phyloP scores from a whole-genome alignment of 1,139 yeast species.

The Yamadazyma dendronema region DNA sequence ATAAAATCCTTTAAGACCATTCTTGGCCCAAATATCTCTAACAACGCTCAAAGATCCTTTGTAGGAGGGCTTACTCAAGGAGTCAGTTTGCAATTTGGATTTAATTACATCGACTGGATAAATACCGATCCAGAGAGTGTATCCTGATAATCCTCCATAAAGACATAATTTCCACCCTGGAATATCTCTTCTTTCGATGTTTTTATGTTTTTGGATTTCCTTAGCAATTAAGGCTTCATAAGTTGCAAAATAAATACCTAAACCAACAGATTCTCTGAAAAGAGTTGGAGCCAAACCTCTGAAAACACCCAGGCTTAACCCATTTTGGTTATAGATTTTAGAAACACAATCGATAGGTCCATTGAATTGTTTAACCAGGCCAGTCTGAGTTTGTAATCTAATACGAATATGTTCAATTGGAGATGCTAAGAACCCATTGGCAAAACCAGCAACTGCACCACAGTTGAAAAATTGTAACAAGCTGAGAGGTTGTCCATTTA shows the following conservation, averaged over 20 bases:
- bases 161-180: slow-evolving; percentile 84
- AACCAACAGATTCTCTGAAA: slow-evolving; percentile 79
- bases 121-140: slow-evolving; percentile 74
- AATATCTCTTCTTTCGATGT: slow-evolving; percentile 57
- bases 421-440: slow-evolving; percentile 81
- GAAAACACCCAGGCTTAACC: slow-evolving; percentile 57
- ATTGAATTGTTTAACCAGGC: slow-evolving; percentile 42
- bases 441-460: slow-evolving; percentile 87
- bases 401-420: slow-evolving; percentile 95
- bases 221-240: slow-evolving; percentile 79
- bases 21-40: slow-evolving; percentile 46
- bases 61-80: slow-evolving; percentile 49
- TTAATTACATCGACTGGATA: slow-evolving; percentile 88
- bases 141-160: slow-evolving; percentile 85
- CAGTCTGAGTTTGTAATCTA: slow-evolving; percentile 80
- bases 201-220: slow-evolving; percentile 42
- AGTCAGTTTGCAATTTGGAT: slow-evolving; percentile 84
- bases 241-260: slow-evolving; percentile 85
- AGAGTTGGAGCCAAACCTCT: slow-evolving; percentile 80
- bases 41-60: slow-evolving; percentile 55
- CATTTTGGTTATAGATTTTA: slow-evolving; percentile 52
- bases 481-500: slow-evolving; percentile 41
- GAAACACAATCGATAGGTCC: slow-evolving; percentile 83
- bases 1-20: slow-evolving; percentile 76
- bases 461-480: slow-evolving; percentile 67